Evolutionary conservation across 495 filamentous ascomycete species (phyloP), one percentile per base, ranked within the genome.

Genomic region (Delitschia confertaspora): DNA sequence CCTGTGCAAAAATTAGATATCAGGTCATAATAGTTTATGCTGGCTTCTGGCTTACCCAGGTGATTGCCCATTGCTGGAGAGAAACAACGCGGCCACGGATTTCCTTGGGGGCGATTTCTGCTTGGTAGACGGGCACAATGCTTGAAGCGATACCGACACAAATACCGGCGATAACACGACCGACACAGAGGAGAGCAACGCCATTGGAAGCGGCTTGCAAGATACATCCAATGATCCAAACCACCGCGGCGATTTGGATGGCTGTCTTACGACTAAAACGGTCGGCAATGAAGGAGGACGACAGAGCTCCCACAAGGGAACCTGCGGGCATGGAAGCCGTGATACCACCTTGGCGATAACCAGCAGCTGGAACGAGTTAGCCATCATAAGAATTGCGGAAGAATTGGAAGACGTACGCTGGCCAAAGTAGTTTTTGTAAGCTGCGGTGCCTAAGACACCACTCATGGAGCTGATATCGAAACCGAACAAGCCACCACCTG

Each of bases 51-150:
- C 20, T 20, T 13, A 33, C 24, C 76, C 83, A 88, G 14, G 80
- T 85, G 35, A 86, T 86, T 2, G 81, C 79, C 72, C 83, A 83
- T 59, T 85, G 79, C 59, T 86, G 81, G 3, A 81, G 62, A 14
- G 73, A 75, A 9, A 89, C 82, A 17, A 91, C 71, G 13, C 84
- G 73, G 23, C 85, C 85, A 43, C 85, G 77, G 52, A 84, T 85
- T 45, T 83, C 79, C 47, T 83, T 82, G 13, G 80, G 84, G 4
- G 83, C 74, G 41, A 88, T 73, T 60, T 91, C 85, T 25, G 83
- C 74, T 42, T 84, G 78, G 55, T 89, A 89, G 17, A 88, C 78
- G 4, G 85, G 85, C 23, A 84, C 81, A 35, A 85, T 67, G 11
- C 82, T 73, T 3, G 82, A 85, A 9, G 75, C 76, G 38, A 86